Evolutionary conservation across 208 protist genomes (phyloP).

Genomic region (Trichomonas vaginalis): DNA sequence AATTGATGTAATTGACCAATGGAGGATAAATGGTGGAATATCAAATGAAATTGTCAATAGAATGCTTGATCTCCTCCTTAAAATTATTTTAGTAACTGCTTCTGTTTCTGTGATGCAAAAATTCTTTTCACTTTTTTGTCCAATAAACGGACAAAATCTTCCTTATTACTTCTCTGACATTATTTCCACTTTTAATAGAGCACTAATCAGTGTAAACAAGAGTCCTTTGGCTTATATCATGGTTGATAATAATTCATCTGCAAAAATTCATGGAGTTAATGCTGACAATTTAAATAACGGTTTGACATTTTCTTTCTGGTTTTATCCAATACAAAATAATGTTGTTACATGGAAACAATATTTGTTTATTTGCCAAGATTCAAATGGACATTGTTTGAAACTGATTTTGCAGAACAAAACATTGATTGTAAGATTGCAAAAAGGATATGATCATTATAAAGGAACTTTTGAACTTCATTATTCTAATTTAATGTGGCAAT

Average conservation of each 20-base stretch:
- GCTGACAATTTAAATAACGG: not conserved
- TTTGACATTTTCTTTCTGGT: not conserved
- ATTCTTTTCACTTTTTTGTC: not conserved
- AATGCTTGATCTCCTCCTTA: not conserved
- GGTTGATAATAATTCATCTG: not conserved
- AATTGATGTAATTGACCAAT: not conserved
- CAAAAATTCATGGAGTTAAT: not conserved
- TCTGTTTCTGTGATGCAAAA: not conserved
- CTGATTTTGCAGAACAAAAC: not conserved
- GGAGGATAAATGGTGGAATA: not conserved
- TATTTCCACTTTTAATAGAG: not conserved
- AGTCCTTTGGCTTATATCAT: not conserved
- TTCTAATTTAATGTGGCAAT: not conserved
- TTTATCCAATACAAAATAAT: not conserved
- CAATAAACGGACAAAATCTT: not conserved
- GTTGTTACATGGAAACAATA: not conserved
- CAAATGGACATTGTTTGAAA: not conserved
- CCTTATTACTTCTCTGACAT: not conserved
- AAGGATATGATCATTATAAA: not conserved
- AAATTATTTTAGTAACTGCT: not conserved
- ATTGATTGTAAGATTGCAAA: not conserved
- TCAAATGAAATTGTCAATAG: not conserved
- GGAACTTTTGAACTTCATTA: not conserved
- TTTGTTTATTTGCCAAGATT: not conserved
- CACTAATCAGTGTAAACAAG: not conserved